A percentile compares a stretch with the other conserved stretches of the same genome.
Evolutionary conservation across 2,329 filamentous ascomycete species (phyloP).

Genomic region (Akanthomyces uredinophilus): DNA sequence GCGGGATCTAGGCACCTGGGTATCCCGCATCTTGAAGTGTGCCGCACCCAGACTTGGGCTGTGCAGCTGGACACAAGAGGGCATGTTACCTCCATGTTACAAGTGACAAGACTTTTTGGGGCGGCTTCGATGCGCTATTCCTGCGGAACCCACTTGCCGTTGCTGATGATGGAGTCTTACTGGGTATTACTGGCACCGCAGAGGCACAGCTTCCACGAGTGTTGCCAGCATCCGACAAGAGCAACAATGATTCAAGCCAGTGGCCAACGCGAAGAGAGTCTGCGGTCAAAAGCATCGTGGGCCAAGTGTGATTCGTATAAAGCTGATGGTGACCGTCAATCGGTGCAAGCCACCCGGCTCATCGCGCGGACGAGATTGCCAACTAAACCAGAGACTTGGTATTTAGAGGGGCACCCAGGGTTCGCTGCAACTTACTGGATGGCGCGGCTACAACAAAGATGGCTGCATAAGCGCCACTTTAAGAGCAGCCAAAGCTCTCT

Average conservation of each 20-base stretch:
- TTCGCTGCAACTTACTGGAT: background rate
- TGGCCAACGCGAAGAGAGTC: background rate
- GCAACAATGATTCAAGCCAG: background rate
- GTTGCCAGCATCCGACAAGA: background rate
- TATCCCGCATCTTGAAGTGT: background rate
- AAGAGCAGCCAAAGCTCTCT: conserved; percentile 1
- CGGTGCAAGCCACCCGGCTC: conserved; percentile 7
- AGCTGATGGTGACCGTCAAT: background rate
- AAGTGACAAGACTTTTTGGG: background rate
- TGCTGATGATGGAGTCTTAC: background rate
- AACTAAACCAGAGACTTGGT: conserved; percentile 2
- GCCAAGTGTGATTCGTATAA: background rate
- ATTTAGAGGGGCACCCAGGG: background rate
- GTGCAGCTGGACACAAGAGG: background rate
- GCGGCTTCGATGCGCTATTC: background rate
- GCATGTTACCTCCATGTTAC: too few species aligned
- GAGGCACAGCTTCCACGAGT: background rate
- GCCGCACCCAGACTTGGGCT: background rate
- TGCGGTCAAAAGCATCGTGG: background rate
- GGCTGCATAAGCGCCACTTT: conserved; percentile 13
- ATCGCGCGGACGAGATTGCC: background rate
- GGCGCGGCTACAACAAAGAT: conserved; percentile 1
- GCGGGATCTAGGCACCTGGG: background rate
- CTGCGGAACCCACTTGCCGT: background rate
- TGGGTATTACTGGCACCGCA: background rate